A percentile compares a stretch with the other conserved stretches of the same genome.
Evolutionary conservation across 208 protist genomes (phyloP).

Genomic region (Trypanosoma scelopori): DNA sequence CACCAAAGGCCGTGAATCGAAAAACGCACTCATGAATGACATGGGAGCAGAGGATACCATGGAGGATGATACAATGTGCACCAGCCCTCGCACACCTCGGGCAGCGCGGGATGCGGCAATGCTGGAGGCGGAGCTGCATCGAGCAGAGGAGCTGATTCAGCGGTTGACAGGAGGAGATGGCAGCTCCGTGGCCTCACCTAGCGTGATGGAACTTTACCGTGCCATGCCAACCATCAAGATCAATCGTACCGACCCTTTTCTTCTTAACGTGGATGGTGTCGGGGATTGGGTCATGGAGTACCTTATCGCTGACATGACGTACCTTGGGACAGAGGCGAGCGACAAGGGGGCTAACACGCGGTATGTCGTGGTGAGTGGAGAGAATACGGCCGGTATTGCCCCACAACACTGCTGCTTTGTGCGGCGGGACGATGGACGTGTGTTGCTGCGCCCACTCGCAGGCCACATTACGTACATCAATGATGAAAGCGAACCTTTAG

Average conservation of each 20-base stretch:
- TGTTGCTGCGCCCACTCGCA: slow-evolving; percentile 28
- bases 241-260: slow-evolving; percentile 42
- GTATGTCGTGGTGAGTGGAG: slow-evolving; percentile 26
- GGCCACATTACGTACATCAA: slow-evolving; percentile 42
- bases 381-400: slow-evolving; percentile 12
- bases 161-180: slow-evolving; percentile 43
- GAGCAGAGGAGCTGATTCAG: slow-evolving; percentile 63
- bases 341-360: neutral
- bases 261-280: slow-evolving; percentile 74
- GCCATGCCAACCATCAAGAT: slow-evolving; percentile 25
- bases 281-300: slow-evolving; percentile 74
- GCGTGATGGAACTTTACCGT: slow-evolving; percentile 21
- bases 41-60: neutral
- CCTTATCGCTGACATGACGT: slow-evolving; percentile 34
- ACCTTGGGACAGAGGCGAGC: slow-evolving; percentile 32
- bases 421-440: slow-evolving; percentile 12
- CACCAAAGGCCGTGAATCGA: slow-evolving; percentile 1
- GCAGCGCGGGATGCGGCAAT: slow-evolving; percentile 30
- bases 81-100: slow-evolving; percentile 9
- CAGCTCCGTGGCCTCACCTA: slow-evolving; percentile 28
- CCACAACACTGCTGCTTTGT: slow-evolving; percentile 31
- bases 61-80: slow-evolving; percentile 15
- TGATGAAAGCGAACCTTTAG: slow-evolving; percentile 24
- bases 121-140: slow-evolving; percentile 53
- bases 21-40: neutral